Conservation (phyloP, 495 filamentous ascomycete genomes). For the Tuber indicum region DNA sequence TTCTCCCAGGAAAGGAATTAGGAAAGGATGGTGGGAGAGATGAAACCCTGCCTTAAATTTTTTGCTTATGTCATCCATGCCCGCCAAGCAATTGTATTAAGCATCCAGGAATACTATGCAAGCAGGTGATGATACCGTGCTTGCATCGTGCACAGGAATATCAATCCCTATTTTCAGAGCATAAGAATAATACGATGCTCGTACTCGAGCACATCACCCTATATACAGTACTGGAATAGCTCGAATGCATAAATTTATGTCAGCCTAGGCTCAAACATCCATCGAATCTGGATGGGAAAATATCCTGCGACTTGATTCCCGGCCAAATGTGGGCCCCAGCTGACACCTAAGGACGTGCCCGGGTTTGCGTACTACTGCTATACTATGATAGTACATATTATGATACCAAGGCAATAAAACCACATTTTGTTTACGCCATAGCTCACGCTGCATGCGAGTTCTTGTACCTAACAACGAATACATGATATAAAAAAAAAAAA, state of each 20-base stretch:
- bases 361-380: background rate
- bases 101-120: background rate
- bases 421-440: no score
- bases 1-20: constrained; percentile 6
- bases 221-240: background rate
- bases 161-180: background rate
- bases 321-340: background rate
- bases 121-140: background rate
- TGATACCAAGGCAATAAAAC: background rate
- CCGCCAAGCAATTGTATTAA: background rate
- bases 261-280: background rate
- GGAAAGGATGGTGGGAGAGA: background rate
- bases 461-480: no score
- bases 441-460: no score
- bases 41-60: background rate
- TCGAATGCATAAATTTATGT: background rate
- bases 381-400: background rate
- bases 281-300: background rate
- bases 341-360: background rate
- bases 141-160: background rate
- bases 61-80: background rate
- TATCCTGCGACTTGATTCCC: background rate
- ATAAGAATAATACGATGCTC: no score
- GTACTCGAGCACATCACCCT: background rate
- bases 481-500: no score